Conservation (phyloP, 805 yeast genomes). For the Nakazawaea molendinolei region DNA sequence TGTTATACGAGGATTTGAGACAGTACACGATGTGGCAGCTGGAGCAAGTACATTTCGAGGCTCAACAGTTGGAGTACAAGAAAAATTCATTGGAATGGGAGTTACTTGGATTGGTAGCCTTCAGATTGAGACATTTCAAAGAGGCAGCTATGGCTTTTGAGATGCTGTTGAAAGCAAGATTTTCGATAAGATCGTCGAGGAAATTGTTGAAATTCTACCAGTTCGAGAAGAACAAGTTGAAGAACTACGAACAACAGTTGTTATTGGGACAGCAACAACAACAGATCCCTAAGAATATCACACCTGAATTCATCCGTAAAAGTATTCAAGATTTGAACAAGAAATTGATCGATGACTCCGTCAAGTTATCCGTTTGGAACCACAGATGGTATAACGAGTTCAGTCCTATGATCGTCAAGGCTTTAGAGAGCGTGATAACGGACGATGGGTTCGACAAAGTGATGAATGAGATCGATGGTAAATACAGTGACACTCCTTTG, state of each 20-base stretch:
- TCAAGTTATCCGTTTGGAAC: conserved; percentile 90
- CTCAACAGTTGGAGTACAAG: conserved; percentile 74
- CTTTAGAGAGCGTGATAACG: conserved; percentile 54
- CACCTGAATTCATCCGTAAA: conserved; percentile 23
- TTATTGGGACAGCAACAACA: conserved; percentile 11
- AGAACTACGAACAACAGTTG: conserved; percentile 24
- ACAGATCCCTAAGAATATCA: conserved; percentile 12
- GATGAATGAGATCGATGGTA: conserved; percentile 62
- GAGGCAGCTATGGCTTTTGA: conserved; percentile 86
- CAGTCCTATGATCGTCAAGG: conserved; percentile 58
- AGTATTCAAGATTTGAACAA: conserved; percentile 40
- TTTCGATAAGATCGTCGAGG: conserved; percentile 74
- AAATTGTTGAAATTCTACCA: conserved; percentile 63
- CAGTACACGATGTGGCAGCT: conserved; percentile 92
- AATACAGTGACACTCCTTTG: conserved; percentile 36
- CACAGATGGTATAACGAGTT: conserved; percentile 97
- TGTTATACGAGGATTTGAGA: conserved; percentile 65
- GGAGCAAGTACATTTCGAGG: conserved; percentile 80
- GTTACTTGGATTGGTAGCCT: conserved; percentile 78
- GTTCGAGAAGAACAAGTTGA: conserved; percentile 34
- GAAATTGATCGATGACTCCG: conserved; percentile 58
- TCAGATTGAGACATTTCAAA: conserved; percentile 74
- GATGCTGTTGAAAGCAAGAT: conserved; percentile 63
- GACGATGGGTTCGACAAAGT: conserved; percentile 78
- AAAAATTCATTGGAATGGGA: conserved; percentile 91